These are phyloP conservation scores for Saccharomyces hybrid DNA, from an alignment of 1,139 yeast genomes.

Conservation along the genomic window DNA sequence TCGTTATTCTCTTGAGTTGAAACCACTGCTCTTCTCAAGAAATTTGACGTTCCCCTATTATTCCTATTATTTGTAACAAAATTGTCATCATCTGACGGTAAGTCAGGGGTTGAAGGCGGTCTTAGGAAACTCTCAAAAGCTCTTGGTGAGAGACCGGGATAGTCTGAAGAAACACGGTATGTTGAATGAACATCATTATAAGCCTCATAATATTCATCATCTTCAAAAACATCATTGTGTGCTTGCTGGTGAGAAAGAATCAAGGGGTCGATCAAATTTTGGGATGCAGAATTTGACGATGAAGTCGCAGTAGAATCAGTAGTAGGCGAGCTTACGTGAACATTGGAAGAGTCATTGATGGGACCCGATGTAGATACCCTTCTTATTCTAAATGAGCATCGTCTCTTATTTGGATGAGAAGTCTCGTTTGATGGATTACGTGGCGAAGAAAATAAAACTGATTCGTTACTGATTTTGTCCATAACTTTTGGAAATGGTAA, in stretches of 20 bases:
- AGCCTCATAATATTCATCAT: conserved; percentile 17
- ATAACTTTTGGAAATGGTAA: conserved; percentile 28
- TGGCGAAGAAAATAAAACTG: background rate
- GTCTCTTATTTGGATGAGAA: conserved; percentile 1
- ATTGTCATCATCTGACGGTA: conserved; percentile 1
- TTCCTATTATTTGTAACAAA: conserved; percentile 5
- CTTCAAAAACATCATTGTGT: conserved; percentile 10
- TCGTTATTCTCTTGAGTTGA: conserved; percentile 9
- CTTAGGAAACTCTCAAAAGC: conserved; percentile 2
- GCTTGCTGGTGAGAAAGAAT: background rate
- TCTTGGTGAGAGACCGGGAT: conserved; percentile 1
- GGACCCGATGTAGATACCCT: conserved; percentile 28
- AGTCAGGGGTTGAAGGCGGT: conserved; percentile 1
- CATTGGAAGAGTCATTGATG: conserved; percentile 10
- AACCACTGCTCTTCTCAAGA: conserved; percentile 6
- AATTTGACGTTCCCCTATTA: conserved; percentile 2
- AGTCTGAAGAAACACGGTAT: conserved; percentile 2
- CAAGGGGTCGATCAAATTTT: background rate
- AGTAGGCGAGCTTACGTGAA: conserved; percentile 5
- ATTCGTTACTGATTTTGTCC: conserved; percentile 16
- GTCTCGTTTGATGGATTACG: background rate
- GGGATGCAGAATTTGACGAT: background rate
- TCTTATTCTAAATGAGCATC: conserved; percentile 21
- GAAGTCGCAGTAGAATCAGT: background rate
- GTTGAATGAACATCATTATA: conserved; percentile 12